Evolutionary conservation across 805 yeast genomes (phyloP).

Genomic region (Saturnispora zaruensis): DNA sequence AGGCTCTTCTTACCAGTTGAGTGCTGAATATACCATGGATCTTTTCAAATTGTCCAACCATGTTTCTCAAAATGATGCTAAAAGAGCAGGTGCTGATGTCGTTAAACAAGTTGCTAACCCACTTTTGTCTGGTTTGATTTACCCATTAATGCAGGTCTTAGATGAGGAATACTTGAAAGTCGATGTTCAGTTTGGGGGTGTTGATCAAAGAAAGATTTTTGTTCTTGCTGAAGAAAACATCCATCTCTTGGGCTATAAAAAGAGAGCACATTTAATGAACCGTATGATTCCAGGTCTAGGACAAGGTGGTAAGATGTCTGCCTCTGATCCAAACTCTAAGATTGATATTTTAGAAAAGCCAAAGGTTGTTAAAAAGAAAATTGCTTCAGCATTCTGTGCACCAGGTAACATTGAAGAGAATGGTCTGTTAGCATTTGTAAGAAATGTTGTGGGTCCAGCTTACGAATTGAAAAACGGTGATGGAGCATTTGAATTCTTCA

Average conservation of each 20-base stretch:
- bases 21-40: slow-evolving; percentile 77
- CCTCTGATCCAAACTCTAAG: slow-evolving; percentile 97
- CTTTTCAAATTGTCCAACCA: slow-evolving; percentile 74
- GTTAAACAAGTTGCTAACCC: slow-evolving; percentile 97
- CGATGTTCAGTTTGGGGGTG: slow-evolving; percentile 98
- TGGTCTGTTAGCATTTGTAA: slow-evolving; percentile 80
- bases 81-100: slow-evolving; percentile 99
- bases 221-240: slow-evolving; percentile 94
- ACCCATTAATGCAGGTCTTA: slow-evolving; percentile 97
- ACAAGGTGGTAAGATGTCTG: slow-evolving; percentile 98
- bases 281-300: slow-evolving; percentile 97
- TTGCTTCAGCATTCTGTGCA: slow-evolving; percentile 87
- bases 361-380: slow-evolving; percentile 79
- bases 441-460: slow-evolving; percentile 79
- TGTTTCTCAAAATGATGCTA: slow-evolving; percentile 92
- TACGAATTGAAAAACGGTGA: slow-evolving; percentile 62
- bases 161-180: slow-evolving; percentile 85
- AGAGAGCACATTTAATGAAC: slow-evolving; percentile 98
- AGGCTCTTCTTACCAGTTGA: slow-evolving; percentile 86
- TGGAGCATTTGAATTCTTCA: slow-evolving; percentile 54
- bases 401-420: slow-evolving; percentile 90
- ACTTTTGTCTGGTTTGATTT: slow-evolving; percentile 82
- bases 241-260: slow-evolving; percentile 81
- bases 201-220: slow-evolving; percentile 96
- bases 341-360: slow-evolving; percentile 90